Conservation (phyloP, 345 rosid genomes). For the Nephelium lappaceum region DNA sequence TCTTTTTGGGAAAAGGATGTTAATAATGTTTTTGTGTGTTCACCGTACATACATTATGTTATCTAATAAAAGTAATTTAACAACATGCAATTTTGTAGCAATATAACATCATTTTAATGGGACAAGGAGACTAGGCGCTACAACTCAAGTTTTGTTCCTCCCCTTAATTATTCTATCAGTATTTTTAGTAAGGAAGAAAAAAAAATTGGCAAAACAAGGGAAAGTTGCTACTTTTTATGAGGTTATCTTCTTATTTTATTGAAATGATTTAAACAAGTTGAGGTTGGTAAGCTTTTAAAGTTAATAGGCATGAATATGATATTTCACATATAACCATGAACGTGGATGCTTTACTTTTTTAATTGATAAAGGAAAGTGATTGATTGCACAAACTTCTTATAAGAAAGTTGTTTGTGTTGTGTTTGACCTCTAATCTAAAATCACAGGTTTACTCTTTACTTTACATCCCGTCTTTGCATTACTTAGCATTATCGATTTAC, state of each 20-base stretch:
- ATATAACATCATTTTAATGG: too few relatives aligned
- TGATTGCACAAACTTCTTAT: not conserved
- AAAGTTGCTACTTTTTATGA: not conserved
- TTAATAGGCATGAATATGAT: not conserved
- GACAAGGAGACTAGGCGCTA: too few relatives aligned
- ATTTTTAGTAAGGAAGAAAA: not conserved
- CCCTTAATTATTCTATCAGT: not conserved
- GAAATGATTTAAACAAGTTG: not conserved
- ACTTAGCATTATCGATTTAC: not conserved
- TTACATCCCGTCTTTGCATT: not conserved
- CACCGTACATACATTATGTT: too few relatives aligned
- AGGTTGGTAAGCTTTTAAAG: not conserved
- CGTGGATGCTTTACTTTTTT: slow-evolving; percentile 10
- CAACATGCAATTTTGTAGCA: too few relatives aligned
- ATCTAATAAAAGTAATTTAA: too few relatives aligned
- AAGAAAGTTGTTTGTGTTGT: not conserved
- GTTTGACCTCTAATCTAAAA: slow-evolving; percentile 5
- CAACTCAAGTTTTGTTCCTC: too few relatives aligned
- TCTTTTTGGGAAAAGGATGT: too few relatives aligned
- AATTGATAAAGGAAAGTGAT: slow-evolving; percentile 10
- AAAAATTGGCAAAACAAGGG: not conserved
- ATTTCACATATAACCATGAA: not conserved
- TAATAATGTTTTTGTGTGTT: too few relatives aligned
- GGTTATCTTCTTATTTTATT: not conserved
- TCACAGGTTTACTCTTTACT: not conserved